Conservation (phyloP, 345 rosid genomes). For the Viola odorata region DNA sequence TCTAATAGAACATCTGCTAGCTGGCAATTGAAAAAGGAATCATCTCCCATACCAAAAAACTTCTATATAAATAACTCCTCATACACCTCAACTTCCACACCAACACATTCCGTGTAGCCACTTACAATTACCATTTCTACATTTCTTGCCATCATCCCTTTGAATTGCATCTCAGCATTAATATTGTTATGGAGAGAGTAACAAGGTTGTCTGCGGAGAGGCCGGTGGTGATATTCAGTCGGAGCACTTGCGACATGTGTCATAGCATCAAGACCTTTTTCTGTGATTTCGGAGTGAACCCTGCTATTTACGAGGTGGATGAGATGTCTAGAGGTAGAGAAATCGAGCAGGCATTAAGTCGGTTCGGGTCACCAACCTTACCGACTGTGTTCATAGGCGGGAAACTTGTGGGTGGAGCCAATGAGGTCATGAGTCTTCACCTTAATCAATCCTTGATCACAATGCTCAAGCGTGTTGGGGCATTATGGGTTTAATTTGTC, state of each 20-base stretch:
- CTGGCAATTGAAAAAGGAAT: background rate
- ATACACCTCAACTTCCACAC: conserved; percentile 10
- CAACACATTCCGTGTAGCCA: background rate
- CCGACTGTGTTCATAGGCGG: conserved; percentile 83
- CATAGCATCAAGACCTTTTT: conserved; percentile 69
- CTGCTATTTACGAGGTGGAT: conserved; percentile 64
- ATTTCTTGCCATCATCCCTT: background rate
- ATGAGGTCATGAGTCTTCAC: conserved; percentile 81
- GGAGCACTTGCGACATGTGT: conserved; percentile 73
- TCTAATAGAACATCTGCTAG: conserved; percentile 24
- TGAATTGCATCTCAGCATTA: background rate
- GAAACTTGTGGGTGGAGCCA: conserved; percentile 76
- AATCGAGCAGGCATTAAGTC: conserved; percentile 66
- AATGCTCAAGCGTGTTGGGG: conserved; percentile 72
- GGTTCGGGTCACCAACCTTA: conserved; percentile 60
- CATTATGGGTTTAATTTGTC: conserved; percentile 67
- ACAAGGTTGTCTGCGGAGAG: conserved; percentile 57
- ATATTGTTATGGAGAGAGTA: conserved; percentile 49
- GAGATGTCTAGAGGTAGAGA: conserved; percentile 60
- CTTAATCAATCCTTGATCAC: conserved; percentile 70
- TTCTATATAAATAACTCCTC: conserved; percentile 26
- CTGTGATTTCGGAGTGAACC: conserved; percentile 69
- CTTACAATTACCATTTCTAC: background rate
- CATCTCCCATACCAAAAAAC: background rate
- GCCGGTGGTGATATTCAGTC: conserved; percentile 87